Evolutionary conservation across 345 rosid species (phyloP).

Genomic region (Streptanthus diversifolius): DNA sequence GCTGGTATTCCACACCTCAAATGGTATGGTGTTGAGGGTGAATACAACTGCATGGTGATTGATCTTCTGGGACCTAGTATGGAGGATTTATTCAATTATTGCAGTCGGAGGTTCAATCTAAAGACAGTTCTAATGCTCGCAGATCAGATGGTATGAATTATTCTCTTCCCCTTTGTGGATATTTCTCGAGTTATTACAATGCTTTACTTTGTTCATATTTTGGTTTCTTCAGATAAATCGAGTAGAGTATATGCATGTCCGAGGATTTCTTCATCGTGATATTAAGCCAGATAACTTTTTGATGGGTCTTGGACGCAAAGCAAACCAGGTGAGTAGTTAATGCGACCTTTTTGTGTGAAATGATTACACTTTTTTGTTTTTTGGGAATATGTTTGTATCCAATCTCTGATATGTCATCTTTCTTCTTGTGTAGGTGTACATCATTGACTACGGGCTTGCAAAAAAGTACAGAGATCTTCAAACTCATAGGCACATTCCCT

Average conservation of each 20-base stretch:
- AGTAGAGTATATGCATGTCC: constrained; percentile 93
- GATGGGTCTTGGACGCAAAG: constrained; percentile 97
- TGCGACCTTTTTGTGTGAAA: not conserved
- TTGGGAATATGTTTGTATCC: not conserved
- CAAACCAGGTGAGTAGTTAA: constrained; percentile 74
- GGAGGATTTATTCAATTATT: constrained; percentile 85
- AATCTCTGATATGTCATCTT: constrained; percentile 1
- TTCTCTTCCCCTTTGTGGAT: not conserved
- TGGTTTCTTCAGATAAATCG: constrained; percentile 55
- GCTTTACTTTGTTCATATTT: not conserved
- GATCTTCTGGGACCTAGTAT: constrained; percentile 93
- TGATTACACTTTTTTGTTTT: not conserved
- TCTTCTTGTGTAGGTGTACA: constrained; percentile 51
- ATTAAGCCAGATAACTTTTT: constrained; percentile 97
- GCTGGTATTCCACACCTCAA: constrained; percentile 88
- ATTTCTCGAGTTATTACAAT: not conserved
- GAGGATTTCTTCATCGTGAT: constrained; percentile 96
- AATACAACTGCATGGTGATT: constrained; percentile 80
- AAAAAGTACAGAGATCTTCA: constrained; percentile 41
- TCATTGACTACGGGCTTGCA: constrained; percentile 79
- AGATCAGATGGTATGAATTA: constrained; percentile 62
- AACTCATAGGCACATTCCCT: constrained; percentile 41
- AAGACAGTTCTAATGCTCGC: constrained; percentile 95
- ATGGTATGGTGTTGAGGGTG: constrained; percentile 91
- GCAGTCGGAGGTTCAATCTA: constrained; percentile 73